phyloP scores from a whole-genome alignment of 176 grass and related monocot genomes.

The Stipa capillata region DNA sequence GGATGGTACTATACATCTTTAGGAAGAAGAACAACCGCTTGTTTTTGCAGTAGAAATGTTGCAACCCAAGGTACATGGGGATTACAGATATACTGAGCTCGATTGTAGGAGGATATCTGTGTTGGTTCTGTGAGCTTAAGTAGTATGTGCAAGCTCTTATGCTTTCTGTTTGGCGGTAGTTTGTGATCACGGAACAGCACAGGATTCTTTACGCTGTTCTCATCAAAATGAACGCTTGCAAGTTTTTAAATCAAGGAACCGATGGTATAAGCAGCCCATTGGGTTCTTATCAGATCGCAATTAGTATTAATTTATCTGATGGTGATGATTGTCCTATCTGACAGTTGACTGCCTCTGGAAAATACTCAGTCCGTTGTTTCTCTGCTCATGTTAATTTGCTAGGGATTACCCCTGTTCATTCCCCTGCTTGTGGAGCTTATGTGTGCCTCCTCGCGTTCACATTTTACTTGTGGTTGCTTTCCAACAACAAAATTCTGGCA shows the following conservation, averaged over 20 bases:
- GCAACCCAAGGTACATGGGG: background rate
- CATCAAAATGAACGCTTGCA: background rate
- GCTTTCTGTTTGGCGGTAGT: background rate
- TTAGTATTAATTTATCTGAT: background rate
- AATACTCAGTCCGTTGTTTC: background rate
- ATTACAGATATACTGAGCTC: background rate
- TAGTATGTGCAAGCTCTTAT: background rate
- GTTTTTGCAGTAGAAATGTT: background rate
- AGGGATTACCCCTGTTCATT: background rate
- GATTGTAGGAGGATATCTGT: background rate
- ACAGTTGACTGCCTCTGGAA: background rate
- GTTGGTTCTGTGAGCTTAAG: background rate
- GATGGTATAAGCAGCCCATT: background rate
- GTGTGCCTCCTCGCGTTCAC: background rate
- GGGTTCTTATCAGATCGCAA: background rate
- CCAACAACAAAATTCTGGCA: background rate
- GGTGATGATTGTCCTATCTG: background rate
- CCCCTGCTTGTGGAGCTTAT: background rate
- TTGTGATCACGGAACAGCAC: background rate
- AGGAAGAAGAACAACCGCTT: background rate
- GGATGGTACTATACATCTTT: background rate
- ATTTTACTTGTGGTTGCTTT: background rate
- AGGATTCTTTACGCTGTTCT: background rate
- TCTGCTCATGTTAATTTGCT: background rate
- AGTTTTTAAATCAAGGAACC: background rate